These are phyloP conservation scores for Diplodia mutila DNA, from an alignment of 2,329 filamentous ascomycete species.

Conservation along the genomic window DNA sequence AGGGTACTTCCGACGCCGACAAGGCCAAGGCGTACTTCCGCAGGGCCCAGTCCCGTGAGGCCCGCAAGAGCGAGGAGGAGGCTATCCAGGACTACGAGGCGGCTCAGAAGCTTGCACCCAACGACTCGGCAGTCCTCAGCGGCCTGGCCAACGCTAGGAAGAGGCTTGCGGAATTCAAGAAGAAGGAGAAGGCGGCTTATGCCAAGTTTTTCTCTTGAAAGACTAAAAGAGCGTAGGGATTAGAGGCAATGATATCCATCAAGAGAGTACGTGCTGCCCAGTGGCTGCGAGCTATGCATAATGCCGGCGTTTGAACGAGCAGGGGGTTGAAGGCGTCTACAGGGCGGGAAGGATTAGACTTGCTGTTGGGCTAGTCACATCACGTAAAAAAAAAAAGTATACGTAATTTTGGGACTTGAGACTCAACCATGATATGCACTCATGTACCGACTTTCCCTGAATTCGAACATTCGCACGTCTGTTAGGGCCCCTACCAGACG, in stretches of 20 bases:
- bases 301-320: constrained; percentile 17
- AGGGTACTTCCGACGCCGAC: constrained; percentile 70
- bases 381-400: neutral
- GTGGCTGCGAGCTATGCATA: neutral
- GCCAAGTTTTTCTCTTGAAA: constrained; percentile 60
- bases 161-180: constrained; percentile 69
- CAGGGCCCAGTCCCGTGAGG: constrained; percentile 73
- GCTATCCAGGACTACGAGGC: constrained; percentile 57
- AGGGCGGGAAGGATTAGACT: neutral
- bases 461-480: neutral
- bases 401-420: neutral
- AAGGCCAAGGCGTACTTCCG: constrained; percentile 89
- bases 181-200: constrained; percentile 90
- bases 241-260: constrained; percentile 5
- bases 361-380: neutral
- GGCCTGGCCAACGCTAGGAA: constrained; percentile 81
- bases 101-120: constrained; percentile 58
- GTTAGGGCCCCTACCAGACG: neutral
- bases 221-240: neutral
- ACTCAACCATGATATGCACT: neutral
- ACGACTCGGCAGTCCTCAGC: constrained; percentile 72
- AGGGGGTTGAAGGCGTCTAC: constrained; percentile 17
- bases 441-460: neutral
- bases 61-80: constrained; percentile 81
- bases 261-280: constrained; percentile 10